Percentiles rank a stretch among this genome's conserved stretches.
Conservation (phyloP, 176 grass and related monocot species). For the Leersia perrieri region DNA sequence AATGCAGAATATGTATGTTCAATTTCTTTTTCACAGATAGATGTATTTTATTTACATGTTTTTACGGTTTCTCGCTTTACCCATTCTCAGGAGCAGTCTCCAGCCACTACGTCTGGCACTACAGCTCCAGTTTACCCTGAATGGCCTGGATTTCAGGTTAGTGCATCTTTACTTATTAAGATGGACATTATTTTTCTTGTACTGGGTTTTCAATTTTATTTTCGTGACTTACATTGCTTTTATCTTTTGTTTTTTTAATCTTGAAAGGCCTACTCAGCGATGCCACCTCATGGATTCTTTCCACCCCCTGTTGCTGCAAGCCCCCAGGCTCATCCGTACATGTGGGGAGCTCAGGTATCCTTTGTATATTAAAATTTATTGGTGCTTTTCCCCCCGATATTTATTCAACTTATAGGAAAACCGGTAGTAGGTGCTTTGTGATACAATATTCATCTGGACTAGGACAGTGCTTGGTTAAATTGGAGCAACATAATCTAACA, state of each 20-base stretch:
- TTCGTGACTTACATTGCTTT: background rate
- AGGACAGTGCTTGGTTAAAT: background rate
- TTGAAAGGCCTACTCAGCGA: constrained; percentile 72
- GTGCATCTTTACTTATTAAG: background rate
- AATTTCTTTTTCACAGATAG: background rate
- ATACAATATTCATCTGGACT: background rate
- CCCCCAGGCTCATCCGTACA: constrained; percentile 87
- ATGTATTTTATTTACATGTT: constrained; percentile 3
- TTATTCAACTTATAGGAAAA: background rate
- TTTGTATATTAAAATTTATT: constrained; percentile 8
- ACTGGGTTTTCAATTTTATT: background rate
- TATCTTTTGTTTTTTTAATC: constrained; percentile 8
- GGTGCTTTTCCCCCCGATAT: background rate
- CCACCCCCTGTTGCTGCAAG: constrained; percentile 57
- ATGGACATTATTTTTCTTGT: background rate
- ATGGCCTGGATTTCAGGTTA: constrained; percentile 89
- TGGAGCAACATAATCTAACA: background rate
- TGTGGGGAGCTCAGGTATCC: constrained; percentile 96
- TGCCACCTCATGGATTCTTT: constrained; percentile 84
- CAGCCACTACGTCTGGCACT: constrained; percentile 46
- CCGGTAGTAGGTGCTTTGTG: background rate
- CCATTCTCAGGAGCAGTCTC: constrained; percentile 71
- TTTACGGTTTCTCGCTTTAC: constrained; percentile 5
- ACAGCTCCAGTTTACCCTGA: constrained; percentile 68
- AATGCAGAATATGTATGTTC: background rate